Conservation (phyloP, 1,284 basidiomycete species). For the Sanghuangporus weigelae region DNA sequence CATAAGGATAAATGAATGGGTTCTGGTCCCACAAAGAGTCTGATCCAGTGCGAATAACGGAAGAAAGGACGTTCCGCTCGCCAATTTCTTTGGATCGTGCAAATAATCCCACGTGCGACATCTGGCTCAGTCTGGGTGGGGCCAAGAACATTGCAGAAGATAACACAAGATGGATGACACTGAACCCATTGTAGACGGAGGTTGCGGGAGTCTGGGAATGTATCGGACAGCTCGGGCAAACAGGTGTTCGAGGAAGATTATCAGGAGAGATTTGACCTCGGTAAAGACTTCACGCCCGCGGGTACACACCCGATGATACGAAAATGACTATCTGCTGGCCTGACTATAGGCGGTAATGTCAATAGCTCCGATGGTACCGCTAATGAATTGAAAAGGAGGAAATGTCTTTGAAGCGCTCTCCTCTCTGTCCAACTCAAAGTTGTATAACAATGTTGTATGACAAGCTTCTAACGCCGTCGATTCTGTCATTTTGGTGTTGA, state of each 20-base stretch:
- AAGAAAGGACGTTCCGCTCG: background rate
- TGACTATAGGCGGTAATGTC: background rate
- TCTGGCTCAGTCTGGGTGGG: background rate
- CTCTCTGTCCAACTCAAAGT: background rate
- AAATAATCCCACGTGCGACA: background rate
- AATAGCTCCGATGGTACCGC: background rate
- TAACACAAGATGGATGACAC: background rate
- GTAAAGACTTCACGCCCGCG: background rate
- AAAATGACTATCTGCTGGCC: background rate
- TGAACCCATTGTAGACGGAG: background rate
- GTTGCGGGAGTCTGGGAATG: background rate
- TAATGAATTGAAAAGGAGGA: background rate
- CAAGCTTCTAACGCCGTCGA: too few relatives aligned
- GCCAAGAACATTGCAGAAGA: background rate
- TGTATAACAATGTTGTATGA: background rate
- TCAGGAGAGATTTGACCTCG: background rate
- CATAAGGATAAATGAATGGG: background rate
- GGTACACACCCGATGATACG: background rate
- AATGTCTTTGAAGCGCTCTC: background rate
- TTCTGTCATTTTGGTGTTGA: too few relatives aligned
- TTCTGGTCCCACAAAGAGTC: background rate
- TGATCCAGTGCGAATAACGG: background rate
- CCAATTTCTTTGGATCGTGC: background rate
- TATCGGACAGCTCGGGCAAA: background rate
- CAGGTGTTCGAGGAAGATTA: background rate